These are phyloP conservation scores for Marvania coccoides DNA, from an alignment of 139 green algal species.

Conservation along the genomic window DNA sequence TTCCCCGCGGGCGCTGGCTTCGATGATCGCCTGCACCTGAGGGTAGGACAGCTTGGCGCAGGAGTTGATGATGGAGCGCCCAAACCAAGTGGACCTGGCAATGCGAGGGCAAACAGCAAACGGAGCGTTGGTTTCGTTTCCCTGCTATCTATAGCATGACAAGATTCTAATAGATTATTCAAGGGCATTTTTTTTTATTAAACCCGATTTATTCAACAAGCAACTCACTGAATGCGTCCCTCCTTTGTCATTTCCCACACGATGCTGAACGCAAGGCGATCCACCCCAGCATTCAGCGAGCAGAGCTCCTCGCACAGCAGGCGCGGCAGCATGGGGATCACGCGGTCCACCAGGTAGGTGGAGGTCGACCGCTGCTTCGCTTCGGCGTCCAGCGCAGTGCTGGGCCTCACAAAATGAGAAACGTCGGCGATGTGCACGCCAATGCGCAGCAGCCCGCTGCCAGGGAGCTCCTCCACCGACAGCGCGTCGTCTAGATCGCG, in stretches of 20 bases:
- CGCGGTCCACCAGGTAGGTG: constrained; percentile 45
- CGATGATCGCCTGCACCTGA: constrained; percentile 81
- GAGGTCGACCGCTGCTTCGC: constrained; percentile 50
- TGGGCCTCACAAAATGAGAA: constrained; percentile 61
- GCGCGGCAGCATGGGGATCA: constrained; percentile 83
- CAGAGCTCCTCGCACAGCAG: constrained; percentile 87
- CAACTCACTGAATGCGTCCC: constrained; percentile 13
- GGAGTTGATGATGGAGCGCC: constrained; percentile 72
- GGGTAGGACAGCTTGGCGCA: constrained; percentile 87
- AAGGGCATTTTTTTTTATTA: no score
- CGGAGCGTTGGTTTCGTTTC: no score
- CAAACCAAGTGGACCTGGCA: constrained; percentile 51
- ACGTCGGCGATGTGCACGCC: constrained; percentile 93
- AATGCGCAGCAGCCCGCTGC: constrained; percentile 38
- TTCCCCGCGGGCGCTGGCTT: constrained; percentile 38
- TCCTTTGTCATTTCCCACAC: constrained; percentile 74
- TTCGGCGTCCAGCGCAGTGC: constrained; percentile 70
- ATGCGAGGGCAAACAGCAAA: no score
- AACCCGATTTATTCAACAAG: background rate
- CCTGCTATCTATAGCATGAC: no score
- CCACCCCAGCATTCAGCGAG: constrained; percentile 67
- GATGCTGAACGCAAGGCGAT: constrained; percentile 79
- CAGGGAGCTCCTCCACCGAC: constrained; percentile 38
- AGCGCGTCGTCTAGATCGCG: constrained; percentile 83
- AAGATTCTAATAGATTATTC: no score